Conservation (phyloP, 2,329 filamentous ascomycete genomes). For the Paecilomyces sp. region DNA sequence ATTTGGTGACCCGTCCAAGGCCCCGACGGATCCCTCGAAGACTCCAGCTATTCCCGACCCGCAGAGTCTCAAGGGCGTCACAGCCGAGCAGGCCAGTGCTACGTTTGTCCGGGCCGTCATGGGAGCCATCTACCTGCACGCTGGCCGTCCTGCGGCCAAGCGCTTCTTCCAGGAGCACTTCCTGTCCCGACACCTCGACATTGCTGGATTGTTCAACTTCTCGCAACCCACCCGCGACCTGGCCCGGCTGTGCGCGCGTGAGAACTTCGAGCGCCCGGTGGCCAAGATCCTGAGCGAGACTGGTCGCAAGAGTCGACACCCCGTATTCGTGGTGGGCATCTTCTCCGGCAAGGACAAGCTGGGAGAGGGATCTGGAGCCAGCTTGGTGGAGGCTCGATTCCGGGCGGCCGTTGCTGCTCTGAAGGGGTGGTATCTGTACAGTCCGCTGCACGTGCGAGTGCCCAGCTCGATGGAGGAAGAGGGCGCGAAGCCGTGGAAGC, state of each 20-base stretch:
- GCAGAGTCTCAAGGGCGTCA: constrained; percentile 26
- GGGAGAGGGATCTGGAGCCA: constrained; percentile 78
- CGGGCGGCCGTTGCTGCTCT: constrained; percentile 78
- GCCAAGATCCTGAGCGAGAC: constrained; percentile 88
- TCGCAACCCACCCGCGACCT: constrained; percentile 77
- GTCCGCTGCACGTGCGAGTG: constrained; percentile 59
- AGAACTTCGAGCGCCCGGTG: constrained; percentile 81
- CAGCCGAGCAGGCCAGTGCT: constrained; percentile 56
- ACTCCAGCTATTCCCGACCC: constrained; percentile 9
- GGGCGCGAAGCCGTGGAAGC: constrained; percentile 57
- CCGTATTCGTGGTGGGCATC: constrained; percentile 90
- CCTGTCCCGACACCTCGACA: constrained; percentile 67
- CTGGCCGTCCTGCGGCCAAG: constrained; percentile 70
- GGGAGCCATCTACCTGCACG: constrained; percentile 79
- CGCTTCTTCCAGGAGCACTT: constrained; percentile 79
- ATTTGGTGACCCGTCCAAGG: constrained; percentile 61
- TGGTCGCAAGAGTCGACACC: constrained; percentile 72
- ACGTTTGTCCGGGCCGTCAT: constrained; percentile 77
- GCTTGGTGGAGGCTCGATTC: constrained; percentile 67
- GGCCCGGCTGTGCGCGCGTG: constrained; percentile 71
- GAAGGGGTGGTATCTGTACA: constrained; percentile 96
- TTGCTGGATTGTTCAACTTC: constrained; percentile 77
- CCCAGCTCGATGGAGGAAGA: constrained; percentile 63
- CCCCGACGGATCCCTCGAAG: constrained; percentile 20
- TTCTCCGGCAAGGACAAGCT: constrained; percentile 87